Percentiles rank a stretch among this genome's conserved stretches.
phyloP scores from a whole-genome alignment of 805 yeast species.

The Pichia occidentalis region DNA sequence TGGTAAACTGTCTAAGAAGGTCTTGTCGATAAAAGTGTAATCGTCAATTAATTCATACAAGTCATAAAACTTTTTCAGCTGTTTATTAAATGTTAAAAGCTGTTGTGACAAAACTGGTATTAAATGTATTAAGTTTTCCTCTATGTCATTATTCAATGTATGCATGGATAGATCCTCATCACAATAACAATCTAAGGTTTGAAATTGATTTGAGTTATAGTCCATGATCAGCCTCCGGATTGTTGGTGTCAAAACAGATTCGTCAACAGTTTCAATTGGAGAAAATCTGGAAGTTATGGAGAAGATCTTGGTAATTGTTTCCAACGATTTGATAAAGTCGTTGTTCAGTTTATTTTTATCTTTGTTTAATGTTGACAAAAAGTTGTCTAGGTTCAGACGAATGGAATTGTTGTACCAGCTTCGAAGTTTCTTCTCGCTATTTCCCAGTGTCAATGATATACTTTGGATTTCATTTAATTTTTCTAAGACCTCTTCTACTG shows the following conservation, averaged over 20 bases:
- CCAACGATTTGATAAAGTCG: conserved; percentile 23
- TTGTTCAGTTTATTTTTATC: conserved; percentile 17
- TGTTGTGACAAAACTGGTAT: conserved; percentile 24
- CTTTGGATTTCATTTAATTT: conserved; percentile 11
- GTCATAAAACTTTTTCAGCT: conserved; percentile 21
- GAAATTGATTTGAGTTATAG: conserved; percentile 16
- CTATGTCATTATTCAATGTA: conserved; percentile 19
- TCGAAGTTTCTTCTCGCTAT: conserved; percentile 7
- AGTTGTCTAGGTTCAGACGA: conserved; percentile 3
- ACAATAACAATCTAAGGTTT: conserved; percentile 18
- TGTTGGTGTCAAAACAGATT: conserved; percentile 15
- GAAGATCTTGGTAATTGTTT: conserved; percentile 22
- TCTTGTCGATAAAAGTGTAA: conserved; percentile 8
- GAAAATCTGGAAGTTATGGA: conserved; percentile 13
- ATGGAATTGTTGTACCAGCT: conserved; percentile 6
- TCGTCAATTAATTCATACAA: conserved; percentile 20
- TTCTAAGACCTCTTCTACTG: conserved; percentile 6
- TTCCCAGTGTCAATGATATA: conserved; percentile 8
- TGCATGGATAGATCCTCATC: conserved; percentile 21
- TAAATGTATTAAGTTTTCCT: conserved; percentile 18
- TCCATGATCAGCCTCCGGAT: conserved; percentile 20
- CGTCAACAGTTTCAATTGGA: conserved; percentile 15
- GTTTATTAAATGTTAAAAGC: conserved; percentile 19
- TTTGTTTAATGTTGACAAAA: not conserved
- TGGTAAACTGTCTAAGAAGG: conserved; percentile 23